A percentile compares a stretch with the other conserved stretches of the same genome.
phyloP scores from a whole-genome alignment of 164 flowering plant genomes.

The Umbellularia californica region DNA sequence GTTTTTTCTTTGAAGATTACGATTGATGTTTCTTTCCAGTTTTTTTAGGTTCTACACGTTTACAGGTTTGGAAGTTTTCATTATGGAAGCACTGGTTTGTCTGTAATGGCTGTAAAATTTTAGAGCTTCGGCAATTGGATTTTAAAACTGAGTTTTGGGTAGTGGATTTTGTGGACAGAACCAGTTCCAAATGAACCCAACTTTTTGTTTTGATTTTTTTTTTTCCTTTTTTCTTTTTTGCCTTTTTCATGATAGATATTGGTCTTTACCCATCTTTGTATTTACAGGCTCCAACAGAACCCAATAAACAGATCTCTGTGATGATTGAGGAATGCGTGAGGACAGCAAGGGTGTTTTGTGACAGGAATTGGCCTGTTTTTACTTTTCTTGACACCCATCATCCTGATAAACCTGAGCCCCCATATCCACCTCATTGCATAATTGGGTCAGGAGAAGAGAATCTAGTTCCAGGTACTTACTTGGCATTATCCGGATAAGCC shows the following conservation, averaged over 20 bases:
- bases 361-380: slow-evolving; percentile 72
- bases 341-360: slow-evolving; percentile 59
- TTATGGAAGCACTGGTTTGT: too few relatives aligned
- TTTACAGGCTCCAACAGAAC: slow-evolving; percentile 67
- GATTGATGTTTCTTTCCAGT: background rate
- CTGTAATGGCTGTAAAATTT: background rate
- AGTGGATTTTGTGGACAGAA: background rate
- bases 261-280: background rate
- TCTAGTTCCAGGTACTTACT: slow-evolving; percentile 29
- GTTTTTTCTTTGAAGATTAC: background rate
- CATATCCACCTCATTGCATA: slow-evolving; percentile 90
- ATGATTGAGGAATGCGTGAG: slow-evolving; percentile 73
- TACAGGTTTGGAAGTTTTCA: background rate
- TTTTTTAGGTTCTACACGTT: background rate
- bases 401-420: slow-evolving; percentile 83
- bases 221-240: too few relatives aligned
- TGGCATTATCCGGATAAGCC: background rate
- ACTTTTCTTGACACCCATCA: slow-evolving; percentile 82
- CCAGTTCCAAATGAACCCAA: background rate
- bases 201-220: background rate
- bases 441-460: slow-evolving; percentile 74
- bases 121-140: background rate
- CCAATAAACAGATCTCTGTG: slow-evolving; percentile 55
- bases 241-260: too few relatives aligned
- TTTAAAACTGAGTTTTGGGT: background rate